Evolutionary conservation across 148 eudicot species (phyloP), one percentile per base, ranked within the genome.

Genomic region (Nepenthes mirabilis): DNA sequence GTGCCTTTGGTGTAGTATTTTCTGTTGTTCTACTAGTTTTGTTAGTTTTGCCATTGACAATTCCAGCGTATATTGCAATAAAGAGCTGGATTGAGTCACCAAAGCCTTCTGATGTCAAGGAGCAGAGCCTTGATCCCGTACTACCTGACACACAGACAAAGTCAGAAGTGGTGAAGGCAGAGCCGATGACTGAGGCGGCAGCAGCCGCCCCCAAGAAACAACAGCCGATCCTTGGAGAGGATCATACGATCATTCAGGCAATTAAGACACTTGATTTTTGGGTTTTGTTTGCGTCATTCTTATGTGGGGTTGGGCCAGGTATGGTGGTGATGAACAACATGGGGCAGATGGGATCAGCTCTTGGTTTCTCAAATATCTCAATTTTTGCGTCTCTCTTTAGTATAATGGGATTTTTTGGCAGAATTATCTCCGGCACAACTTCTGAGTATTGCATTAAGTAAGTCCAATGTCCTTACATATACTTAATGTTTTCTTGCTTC

Each of bases 271-370:
- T 80, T 13, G 97, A 91, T 64, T 91, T 91, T 56, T 91, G 97
- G 97, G 23, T 23, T 23, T 23, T 23, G 23, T 23, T 23, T 23
- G 23, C 23, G 23, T 23, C 23, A 23, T 23, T 23, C 23, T 23
- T 23, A 23, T 23, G 23, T 23, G 23, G 23, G 23, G 0, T 23
- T 23, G 23, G 23, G 76, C 79, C 96, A 14, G 97, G 96, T 35
- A 58, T 88, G 73, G 74, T 87, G 11, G 97, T 91, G 77, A 83
- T 80, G 83, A 91, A 91, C 61, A 91, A 91, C 52, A 77, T 88
- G 88, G 97, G 94, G 2, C 97, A 91, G 67, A 91, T 91, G 96
- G 97, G 94, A 11, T 55, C 81, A 50, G 81, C 97, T 10, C 88
- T 88, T 9, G 97, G 97, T 40, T 91, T 85, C 59, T 49, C 65